Percentiles rank a stretch among this genome's conserved stretches.
Evolutionary conservation across 805 yeast genomes (phyloP).

Genomic region (Hanseniaspora vineae): DNA sequence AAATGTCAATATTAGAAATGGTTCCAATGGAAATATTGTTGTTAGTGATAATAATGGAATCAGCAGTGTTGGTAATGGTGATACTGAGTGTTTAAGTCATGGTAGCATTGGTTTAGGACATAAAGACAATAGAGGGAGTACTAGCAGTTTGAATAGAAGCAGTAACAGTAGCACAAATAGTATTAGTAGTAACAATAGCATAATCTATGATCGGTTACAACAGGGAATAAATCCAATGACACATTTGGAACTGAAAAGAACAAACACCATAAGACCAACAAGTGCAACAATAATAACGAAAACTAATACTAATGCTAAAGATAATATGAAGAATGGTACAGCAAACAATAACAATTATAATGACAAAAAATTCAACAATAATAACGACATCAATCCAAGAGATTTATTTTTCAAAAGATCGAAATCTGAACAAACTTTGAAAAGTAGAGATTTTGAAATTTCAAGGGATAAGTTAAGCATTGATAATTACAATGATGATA

Average conservation of each 20-base stretch:
- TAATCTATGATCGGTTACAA: not conserved
- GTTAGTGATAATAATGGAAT: not conserved
- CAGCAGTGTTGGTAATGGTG: not conserved
- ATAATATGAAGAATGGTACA: not conserved
- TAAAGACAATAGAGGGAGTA: not conserved
- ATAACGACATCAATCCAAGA: too few species aligned
- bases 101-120: not conserved
- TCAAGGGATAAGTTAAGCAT: not conserved
- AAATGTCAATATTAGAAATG: not conserved
- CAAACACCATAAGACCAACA: slow-evolving; percentile 9
- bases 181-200: not conserved
- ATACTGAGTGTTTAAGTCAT: not conserved
- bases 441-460: not conserved
- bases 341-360: not conserved
- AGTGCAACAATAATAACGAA: slow-evolving; percentile 6
- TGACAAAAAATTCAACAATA: too few species aligned
- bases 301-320: not conserved
- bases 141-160: not conserved
- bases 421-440: not conserved
- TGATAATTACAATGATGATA: too few species aligned
- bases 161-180: not conserved
- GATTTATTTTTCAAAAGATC: slow-evolving; percentile 1
- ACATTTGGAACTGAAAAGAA: slow-evolving; percentile 11
- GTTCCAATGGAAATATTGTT: not conserved
- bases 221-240: slow-evolving; percentile 10